Evolutionary conservation across 352 stramenopile genomes (phyloP).

Genomic region (Thraustotheca clavata): DNA sequence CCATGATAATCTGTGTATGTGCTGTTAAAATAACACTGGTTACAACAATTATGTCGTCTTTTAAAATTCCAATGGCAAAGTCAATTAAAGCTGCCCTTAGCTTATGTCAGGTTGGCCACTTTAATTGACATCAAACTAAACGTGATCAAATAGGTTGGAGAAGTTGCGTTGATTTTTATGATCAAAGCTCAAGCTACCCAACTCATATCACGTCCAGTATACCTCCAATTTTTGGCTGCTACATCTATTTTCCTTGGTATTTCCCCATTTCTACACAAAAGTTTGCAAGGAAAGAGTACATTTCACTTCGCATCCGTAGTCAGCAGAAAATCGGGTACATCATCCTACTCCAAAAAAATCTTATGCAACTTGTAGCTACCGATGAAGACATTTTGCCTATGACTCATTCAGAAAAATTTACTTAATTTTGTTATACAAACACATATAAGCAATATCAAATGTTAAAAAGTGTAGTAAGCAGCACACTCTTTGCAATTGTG

Average conservation of each 20-base stretch:
- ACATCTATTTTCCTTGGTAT: conserved; percentile 77
- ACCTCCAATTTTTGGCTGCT: conserved; percentile 70
- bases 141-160: conserved; percentile 35
- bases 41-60: conserved; percentile 72
- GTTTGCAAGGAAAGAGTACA: conserved; percentile 12
- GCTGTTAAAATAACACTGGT: conserved; percentile 69
- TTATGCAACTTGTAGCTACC: no score
- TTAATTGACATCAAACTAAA: not conserved
- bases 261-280: conserved; percentile 66
- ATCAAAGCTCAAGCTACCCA: conserved; percentile 81
- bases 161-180: conserved; percentile 85
- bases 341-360: no score
- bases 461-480: no score
- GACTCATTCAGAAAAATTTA: no score
- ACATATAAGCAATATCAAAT: no score
- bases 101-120: conserved; percentile 41
- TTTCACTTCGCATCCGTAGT: conserved; percentile 21
- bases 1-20: conserved; percentile 73
- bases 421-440: no score
- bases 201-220: conserved; percentile 71
- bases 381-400: no score
- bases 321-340: not conserved
- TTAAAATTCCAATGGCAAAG: conserved; percentile 60
- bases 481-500: no score
- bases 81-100: conserved; percentile 63